These are phyloP conservation scores for Suillus decipiens DNA, from an alignment of 768 basidiomycete species.

Conservation along the genomic window DNA sequence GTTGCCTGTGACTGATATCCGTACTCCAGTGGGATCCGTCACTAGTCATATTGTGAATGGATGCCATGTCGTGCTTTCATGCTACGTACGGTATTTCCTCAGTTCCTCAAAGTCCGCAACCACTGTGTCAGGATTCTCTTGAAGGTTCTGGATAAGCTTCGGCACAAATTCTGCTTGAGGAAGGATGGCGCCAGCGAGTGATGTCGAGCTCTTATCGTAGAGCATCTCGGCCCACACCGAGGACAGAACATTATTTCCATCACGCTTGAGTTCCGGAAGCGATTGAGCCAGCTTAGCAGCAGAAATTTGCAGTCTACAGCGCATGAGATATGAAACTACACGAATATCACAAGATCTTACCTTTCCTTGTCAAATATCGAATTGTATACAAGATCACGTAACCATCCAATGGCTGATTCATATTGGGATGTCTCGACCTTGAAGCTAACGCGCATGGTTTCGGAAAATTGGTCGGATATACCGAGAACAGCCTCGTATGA, in stretches of 20 bases:
- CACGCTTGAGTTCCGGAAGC: slow-evolving; percentile 88
- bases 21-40: slow-evolving; percentile 76
- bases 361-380: slow-evolving; percentile 78
- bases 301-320: slow-evolving; percentile 71
- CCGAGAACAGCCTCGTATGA: slow-evolving; percentile 78
- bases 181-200: slow-evolving; percentile 66
- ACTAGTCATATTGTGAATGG: slow-evolving; percentile 46
- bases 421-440: slow-evolving; percentile 85
- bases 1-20: slow-evolving; percentile 92
- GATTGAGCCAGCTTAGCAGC: slow-evolving; percentile 89
- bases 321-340: slow-evolving; percentile 10
- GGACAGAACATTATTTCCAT: slow-evolving; percentile 76
- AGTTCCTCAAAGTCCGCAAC: slow-evolving; percentile 76
- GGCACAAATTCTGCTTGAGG: slow-evolving; percentile 81
- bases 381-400: slow-evolving; percentile 77
- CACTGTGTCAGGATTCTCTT: slow-evolving; percentile 71
- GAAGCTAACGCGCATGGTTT: slow-evolving; percentile 73
- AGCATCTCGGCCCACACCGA: slow-evolving; percentile 70
- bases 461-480: slow-evolving; percentile 63
- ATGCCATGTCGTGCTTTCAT: not conserved
- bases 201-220: slow-evolving; percentile 69
- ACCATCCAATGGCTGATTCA: slow-evolving; percentile 81
- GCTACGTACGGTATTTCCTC: slow-evolving; percentile 59
- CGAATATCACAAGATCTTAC: slow-evolving; percentile 37
- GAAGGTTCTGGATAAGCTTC: slow-evolving; percentile 65